A percentile compares a stretch with the other conserved stretches of the same genome.
Evolutionary conservation across 2,329 filamentous ascomycete genomes (phyloP).

Genomic region (Zymoseptoria ardabiliae): DNA sequence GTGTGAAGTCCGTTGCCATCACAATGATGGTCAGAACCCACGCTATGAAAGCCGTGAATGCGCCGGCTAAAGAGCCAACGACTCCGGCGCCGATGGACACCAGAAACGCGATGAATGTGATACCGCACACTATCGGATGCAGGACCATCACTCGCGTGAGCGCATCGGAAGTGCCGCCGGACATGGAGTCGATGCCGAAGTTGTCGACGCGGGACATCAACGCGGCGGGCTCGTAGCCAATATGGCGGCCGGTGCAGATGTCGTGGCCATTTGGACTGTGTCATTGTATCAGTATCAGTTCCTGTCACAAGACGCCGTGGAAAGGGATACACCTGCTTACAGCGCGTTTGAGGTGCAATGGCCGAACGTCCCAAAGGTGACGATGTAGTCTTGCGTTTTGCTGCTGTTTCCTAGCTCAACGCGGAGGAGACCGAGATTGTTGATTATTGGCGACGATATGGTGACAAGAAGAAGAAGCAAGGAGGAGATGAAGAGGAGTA

Average conservation of each 20-base stretch:
- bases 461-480: constrained; percentile 52
- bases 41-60: constrained; percentile 43
- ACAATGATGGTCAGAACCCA: constrained; percentile 45
- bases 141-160: constrained; percentile 48
- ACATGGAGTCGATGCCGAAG: constrained; percentile 37
- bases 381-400: constrained; percentile 27
- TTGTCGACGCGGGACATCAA: constrained; percentile 37
- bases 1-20: constrained; percentile 51
- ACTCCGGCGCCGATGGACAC: constrained; percentile 47
- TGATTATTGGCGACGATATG: constrained; percentile 53
- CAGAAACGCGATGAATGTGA: constrained; percentile 54
- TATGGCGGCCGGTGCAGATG: constrained; percentile 40
- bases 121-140: constrained; percentile 52
- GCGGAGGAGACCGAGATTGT: constrained; percentile 48
- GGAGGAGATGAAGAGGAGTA: constrained; percentile 49
- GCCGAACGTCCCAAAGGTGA: constrained; percentile 56
- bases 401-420: constrained; percentile 40
- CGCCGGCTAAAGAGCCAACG: constrained; percentile 46
- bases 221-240: constrained; percentile 51
- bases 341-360: constrained; percentile 41
- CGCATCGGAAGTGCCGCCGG: constrained; percentile 32
- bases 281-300: not conserved
- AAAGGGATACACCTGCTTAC: constrained; percentile 14
- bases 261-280: constrained; percentile 24
- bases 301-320: constrained; percentile 5